Base-by-base conservation (phyloP, 2,329 filamentous ascomycete species). In the Chaetoscypha palmicola region DNA sequence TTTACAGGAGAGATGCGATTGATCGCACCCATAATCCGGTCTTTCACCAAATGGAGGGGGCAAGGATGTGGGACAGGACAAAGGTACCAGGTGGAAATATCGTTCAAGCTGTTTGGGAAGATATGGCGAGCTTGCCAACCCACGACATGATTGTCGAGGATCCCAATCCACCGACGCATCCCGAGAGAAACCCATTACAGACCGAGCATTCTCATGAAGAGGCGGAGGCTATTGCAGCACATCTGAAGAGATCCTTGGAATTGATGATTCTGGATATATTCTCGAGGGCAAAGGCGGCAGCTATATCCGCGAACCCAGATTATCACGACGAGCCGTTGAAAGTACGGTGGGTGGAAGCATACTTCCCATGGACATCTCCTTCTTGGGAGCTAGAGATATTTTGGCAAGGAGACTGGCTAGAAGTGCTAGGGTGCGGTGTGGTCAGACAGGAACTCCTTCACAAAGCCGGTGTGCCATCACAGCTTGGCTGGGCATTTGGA, bases 31-130 rank as follows among this genome's bases (percentile, higher is more conserved):
- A 98, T 67, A 97, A 97, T 66, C 92, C 92, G 0, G 80, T 94
- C 46, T 98, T 98, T 66, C 92, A 98, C 67, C 92, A 98, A 68
- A 97, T 97, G 90, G 92, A 98, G 64, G 91, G 89, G 10, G 91
- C 91, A 7, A 76, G 84, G 55, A 83, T 89, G 42, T 98, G 92
- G 91, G 84, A 92, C 60, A 77, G 87, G 8, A 71, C 62, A 21
- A 74, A 69, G 62, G 76, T 76, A 34, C 72, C 69, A 43, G 69
- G 65, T 47, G 73, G 71, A 14, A 74, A 83, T 51, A 62, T 89
- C 14, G 76, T 76, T 1, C 69, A 77, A 12, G 75, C 77, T 10
- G 80, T 97, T 5, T 77, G 74, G 68, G 73, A 73, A 26, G 87
- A 94, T 59, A 55, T 94, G 21, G 76, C 79, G 41, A 72, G 67